Percentiles rank a stretch among this genome's conserved stretches.
phyloP scores from a whole-genome alignment of 306 rosid genomes.

The Canavalia ensiformis region DNA sequence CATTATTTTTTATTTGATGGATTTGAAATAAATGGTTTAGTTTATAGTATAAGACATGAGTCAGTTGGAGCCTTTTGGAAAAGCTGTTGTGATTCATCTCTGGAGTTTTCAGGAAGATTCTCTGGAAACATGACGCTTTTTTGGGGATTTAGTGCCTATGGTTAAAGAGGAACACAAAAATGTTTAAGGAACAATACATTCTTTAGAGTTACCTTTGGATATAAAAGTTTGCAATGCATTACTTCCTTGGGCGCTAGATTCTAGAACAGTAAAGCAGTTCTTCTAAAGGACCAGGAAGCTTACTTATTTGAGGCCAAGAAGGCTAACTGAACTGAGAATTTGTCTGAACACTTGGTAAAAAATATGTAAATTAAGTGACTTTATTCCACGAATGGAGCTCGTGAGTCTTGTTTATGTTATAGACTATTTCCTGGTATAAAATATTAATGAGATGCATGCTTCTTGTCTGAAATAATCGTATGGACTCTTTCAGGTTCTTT shows the following conservation, averaged over 20 bases:
- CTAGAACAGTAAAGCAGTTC: slow-evolving; percentile 7
- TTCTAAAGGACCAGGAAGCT: slow-evolving; percentile 13
- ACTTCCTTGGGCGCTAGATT: slow-evolving; percentile 37
- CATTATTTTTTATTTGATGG: slow-evolving; percentile 30
- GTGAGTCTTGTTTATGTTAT: slow-evolving; percentile 28
- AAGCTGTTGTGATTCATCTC: slow-evolving; percentile 8
- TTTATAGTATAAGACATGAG: slow-evolving; percentile 11
- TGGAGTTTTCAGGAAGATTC: slow-evolving; percentile 12
- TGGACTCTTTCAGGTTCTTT: slow-evolving; percentile 75
- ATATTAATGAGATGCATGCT: slow-evolving; percentile 24
- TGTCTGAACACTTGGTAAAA: not conserved
- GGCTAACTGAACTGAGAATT: slow-evolving; percentile 35
- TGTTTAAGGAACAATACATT: slow-evolving; percentile 34
- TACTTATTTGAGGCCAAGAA: slow-evolving; percentile 18
- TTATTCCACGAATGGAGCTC: slow-evolving; percentile 2
- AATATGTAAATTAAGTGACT: slow-evolving; percentile 4
- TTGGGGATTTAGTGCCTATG: slow-evolving; percentile 36
- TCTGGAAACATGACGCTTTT: slow-evolving; percentile 17
- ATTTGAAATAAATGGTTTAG: slow-evolving; percentile 12
- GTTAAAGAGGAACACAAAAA: slow-evolving; percentile 9
- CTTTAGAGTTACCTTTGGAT: slow-evolving; percentile 4
- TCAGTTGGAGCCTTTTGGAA: not conserved
- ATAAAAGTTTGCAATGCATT: not conserved
- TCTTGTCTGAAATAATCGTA: slow-evolving; percentile 34
- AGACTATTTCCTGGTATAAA: slow-evolving; percentile 18